Conservation (phyloP, 2,329 filamentous ascomycete species). For the Trichophyton benhamiae region DNA sequence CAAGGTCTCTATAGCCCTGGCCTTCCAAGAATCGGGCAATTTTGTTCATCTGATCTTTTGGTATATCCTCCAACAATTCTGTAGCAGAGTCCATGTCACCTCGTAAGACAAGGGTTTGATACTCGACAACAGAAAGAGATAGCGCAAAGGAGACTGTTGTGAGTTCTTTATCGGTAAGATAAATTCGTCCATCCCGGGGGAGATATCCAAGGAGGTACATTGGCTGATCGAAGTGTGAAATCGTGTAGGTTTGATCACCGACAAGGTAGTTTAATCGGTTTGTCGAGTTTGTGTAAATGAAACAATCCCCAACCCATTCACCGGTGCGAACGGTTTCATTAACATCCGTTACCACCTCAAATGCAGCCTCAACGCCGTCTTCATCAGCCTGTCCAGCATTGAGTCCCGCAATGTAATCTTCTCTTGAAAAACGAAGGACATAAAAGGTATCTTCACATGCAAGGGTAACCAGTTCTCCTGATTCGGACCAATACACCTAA, state of each 20-base stretch:
- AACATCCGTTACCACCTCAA: conserved; percentile 92
- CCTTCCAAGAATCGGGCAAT: conserved; percentile 95
- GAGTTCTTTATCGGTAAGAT: conserved; percentile 92
- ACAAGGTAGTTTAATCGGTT: conserved; percentile 97
- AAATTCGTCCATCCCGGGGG: conserved; percentile 85
- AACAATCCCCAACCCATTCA: conserved; percentile 97
- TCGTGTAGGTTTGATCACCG: conserved; percentile 93
- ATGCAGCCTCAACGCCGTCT: conserved; percentile 88
- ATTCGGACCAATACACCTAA: conserved; percentile 93
- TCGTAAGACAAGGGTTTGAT: conserved; percentile 88
- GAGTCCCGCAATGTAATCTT: conserved; percentile 72
- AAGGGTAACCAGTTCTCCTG: conserved; percentile 80
- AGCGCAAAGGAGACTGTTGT: conserved; percentile 79
- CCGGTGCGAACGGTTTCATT: conserved; percentile 86
- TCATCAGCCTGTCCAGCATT: conserved; percentile 73
- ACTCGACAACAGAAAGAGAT: conserved; percentile 86
- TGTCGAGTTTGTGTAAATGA: conserved; percentile 95
- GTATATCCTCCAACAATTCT: conserved; percentile 72
- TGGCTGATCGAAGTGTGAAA: conserved; percentile 89
- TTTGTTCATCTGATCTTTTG: conserved; percentile 91
- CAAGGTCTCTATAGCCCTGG: conserved; percentile 91
- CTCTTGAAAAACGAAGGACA: conserved; percentile 79
- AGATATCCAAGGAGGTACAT: conserved; percentile 96
- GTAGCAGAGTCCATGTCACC: conserved; percentile 85
- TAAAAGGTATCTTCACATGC: conserved; percentile 95